Evolutionary conservation across 202 grass and related monocot genomes (phyloP).

Genomic region (Dendrocalamus latiflorus): DNA sequence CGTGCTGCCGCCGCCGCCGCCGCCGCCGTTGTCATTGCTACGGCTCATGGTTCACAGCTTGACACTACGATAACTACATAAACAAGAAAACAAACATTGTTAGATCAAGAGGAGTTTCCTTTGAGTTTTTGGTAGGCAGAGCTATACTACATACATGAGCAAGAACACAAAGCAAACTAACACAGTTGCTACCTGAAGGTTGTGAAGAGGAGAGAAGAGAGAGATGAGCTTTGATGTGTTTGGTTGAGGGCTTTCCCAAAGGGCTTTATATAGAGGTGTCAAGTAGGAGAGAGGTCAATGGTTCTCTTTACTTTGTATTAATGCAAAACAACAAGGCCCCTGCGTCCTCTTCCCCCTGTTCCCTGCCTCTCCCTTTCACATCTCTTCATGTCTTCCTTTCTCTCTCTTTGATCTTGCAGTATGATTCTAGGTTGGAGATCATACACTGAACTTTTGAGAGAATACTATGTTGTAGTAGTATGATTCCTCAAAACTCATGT

Average conservation of each 20-base stretch:
- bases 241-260: slow-evolving; percentile 26
- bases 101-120: neutral
- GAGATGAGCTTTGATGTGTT: slow-evolving; percentile 23
- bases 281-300: slow-evolving; percentile 52
- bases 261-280: slow-evolving; percentile 42
- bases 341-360: neutral
- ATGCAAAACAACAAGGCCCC: slow-evolving; percentile 38
- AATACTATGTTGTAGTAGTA: neutral
- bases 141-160: neutral
- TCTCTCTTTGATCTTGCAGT: slow-evolving; percentile 8
- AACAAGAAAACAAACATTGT: neutral
- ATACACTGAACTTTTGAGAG: neutral
- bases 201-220: neutral
- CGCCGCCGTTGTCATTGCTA: slow-evolving; percentile 32
- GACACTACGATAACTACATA: neutral
- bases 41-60: slow-evolving; percentile 48
- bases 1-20: slow-evolving; percentile 9
- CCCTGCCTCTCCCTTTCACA: neutral
- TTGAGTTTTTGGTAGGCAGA: neutral
- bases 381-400: neutral
- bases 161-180: slow-evolving; percentile 11
- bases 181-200: slow-evolving; percentile 14
- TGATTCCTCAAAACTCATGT: slow-evolving; percentile 6
- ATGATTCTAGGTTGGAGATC: slow-evolving; percentile 16
- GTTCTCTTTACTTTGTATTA: slow-evolving; percentile 41